These are phyloP conservation scores for Cucurbita maxima DNA, from an alignment of 306 rosid genomes.

Conservation along the genomic window DNA sequence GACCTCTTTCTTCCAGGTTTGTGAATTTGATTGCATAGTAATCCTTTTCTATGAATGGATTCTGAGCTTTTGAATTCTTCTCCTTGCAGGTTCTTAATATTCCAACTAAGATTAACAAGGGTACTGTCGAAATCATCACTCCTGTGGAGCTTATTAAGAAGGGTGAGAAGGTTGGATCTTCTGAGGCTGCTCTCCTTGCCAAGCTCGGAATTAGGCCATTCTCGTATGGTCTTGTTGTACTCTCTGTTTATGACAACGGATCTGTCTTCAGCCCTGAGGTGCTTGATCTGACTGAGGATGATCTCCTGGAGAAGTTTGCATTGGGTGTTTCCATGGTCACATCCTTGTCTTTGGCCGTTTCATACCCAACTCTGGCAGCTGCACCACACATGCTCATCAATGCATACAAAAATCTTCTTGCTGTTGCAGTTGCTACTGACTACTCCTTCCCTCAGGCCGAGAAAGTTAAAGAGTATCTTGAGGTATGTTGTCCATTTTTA, in stretches of 20 bases:
- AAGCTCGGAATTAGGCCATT: slow-evolving; percentile 90
- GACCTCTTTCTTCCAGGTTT: slow-evolving; percentile 91
- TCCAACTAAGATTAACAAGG: slow-evolving; percentile 90
- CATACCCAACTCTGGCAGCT: slow-evolving; percentile 77
- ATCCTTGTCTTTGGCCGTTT: slow-evolving; percentile 53
- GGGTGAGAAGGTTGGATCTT: slow-evolving; percentile 91
- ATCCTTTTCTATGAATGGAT: not conserved
- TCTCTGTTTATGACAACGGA: slow-evolving; percentile 63
- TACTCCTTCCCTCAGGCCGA: slow-evolving; percentile 65
- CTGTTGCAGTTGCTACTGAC: slow-evolving; percentile 49
- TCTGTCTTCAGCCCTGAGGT: slow-evolving; percentile 82
- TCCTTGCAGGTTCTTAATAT: slow-evolving; percentile 57
- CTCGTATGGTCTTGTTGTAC: slow-evolving; percentile 75
- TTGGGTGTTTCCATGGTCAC: slow-evolving; percentile 61
- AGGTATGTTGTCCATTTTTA: slow-evolving; percentile 20
- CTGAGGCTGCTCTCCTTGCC: slow-evolving; percentile 88
- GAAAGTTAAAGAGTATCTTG: slow-evolving; percentile 56
- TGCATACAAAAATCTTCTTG: slow-evolving; percentile 61
- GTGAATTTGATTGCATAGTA: not conserved
- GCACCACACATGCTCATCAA: slow-evolving; percentile 77
- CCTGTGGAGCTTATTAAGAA: slow-evolving; percentile 86
- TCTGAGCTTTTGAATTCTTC: not conserved
- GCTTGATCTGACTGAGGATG: slow-evolving; percentile 73
- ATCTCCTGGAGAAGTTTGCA: slow-evolving; percentile 57
- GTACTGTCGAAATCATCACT: slow-evolving; percentile 88